Conservation (phyloP, 495 filamentous ascomycete genomes). For the Oleoguttula mirabilis region DNA sequence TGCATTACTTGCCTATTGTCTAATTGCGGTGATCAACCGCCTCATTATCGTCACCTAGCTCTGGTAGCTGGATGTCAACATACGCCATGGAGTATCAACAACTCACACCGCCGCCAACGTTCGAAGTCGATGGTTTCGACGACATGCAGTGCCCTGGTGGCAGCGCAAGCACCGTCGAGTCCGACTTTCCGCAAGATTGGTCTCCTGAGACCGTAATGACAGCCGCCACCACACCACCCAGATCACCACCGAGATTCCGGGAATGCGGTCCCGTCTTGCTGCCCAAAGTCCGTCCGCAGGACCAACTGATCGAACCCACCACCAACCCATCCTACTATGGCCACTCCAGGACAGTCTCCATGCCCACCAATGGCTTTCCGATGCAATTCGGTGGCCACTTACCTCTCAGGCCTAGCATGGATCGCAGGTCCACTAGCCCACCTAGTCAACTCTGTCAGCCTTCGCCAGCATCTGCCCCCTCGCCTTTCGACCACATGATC, state of each 20-base stretch:
- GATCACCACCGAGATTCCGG: conserved; percentile 49
- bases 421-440: conserved; percentile 54
- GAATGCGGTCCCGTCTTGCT: conserved; percentile 72
- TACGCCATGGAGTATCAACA: conserved; percentile 27
- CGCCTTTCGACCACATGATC: conserved; percentile 36
- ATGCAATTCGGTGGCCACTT: conserved; percentile 36
- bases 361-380: conserved; percentile 37
- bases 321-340: conserved; percentile 34
- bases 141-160: conserved; percentile 21
- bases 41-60: conserved; percentile 1
- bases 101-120: conserved; percentile 24
- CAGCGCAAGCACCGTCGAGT: conserved; percentile 40
- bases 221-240: conserved; percentile 53
- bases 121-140: conserved; percentile 20
- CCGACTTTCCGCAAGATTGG: conserved; percentile 52
- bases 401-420: conserved; percentile 29
- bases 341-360: conserved; percentile 46
- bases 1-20: conserved; percentile 6
- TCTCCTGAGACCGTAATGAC: conserved; percentile 71
- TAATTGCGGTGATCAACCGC: conserved; percentile 12
- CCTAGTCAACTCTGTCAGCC: conserved; percentile 45
- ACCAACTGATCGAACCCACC: conserved; percentile 56
- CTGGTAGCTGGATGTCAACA: conserved; percentile 18
- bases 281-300: conserved; percentile 77
- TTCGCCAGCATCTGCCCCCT: conserved; percentile 39